Evolutionary conservation across 768 basidiomycete genomes (phyloP).

Genomic region (Phylloporus arenicola): DNA sequence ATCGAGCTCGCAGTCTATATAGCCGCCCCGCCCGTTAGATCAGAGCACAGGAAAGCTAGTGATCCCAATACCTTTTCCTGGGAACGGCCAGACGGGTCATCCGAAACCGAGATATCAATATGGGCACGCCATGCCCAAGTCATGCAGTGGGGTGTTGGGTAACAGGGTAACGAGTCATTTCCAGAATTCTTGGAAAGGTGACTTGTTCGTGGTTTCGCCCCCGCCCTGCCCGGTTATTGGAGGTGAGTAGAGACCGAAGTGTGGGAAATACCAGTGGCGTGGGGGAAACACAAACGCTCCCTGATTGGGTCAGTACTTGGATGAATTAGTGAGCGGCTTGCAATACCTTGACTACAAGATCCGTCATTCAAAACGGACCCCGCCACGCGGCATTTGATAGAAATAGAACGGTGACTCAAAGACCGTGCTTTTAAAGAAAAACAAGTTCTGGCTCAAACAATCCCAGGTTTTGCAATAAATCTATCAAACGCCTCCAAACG

Average conservation of each 20-base stretch:
- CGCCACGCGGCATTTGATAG: background rate
- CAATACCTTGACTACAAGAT: constrained; percentile 19
- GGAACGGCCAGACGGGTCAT: constrained; percentile 2
- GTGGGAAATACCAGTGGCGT: constrained; percentile 12
- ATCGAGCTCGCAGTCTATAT: constrained; percentile 15
- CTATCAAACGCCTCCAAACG: background rate
- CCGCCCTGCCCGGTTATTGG: background rate
- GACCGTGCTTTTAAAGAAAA: background rate
- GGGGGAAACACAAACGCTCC: background rate
- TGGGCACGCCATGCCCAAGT: background rate
- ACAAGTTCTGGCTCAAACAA: background rate
- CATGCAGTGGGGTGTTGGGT: background rate
- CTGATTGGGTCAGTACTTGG: background rate
- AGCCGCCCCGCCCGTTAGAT: constrained; percentile 8
- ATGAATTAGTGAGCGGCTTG: background rate
- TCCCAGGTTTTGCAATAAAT: background rate
- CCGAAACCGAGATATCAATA: background rate
- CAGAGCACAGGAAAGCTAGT: constrained; percentile 13
- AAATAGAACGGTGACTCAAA: background rate
- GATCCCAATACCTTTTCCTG: background rate
- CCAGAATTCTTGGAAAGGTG: background rate
- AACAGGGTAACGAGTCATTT: background rate
- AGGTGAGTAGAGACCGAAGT: constrained; percentile 1
- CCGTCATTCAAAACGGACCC: background rate
- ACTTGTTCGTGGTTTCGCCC: background rate